phyloP scores from a whole-genome alignment of 2,329 filamentous ascomycete genomes.

The Venturia asperata region DNA sequence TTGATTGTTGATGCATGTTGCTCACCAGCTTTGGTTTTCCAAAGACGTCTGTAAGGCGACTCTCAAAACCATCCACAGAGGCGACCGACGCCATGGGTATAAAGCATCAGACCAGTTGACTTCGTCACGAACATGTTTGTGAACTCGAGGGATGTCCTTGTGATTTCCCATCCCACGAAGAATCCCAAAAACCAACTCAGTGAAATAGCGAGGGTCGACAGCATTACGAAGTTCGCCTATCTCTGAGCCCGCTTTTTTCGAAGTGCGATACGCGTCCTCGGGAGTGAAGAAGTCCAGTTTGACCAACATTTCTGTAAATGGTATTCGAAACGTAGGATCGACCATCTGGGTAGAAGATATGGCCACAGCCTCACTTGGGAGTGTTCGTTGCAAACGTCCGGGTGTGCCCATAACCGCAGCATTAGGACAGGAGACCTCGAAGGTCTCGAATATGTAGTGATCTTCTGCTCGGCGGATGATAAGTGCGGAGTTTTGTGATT shows the following conservation, averaged over 20 bases:
- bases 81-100: constrained; percentile 55
- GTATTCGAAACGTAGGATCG: not conserved
- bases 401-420: not conserved
- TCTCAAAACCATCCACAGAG: constrained; percentile 56
- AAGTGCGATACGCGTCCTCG: not conserved
- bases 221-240: constrained; percentile 53
- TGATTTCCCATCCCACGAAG: constrained; percentile 39
- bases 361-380: not conserved
- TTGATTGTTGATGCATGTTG: not conserved
- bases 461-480: constrained; percentile 33
- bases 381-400: not conserved
- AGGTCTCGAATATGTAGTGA: constrained; percentile 49
- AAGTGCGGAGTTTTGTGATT: constrained; percentile 44
- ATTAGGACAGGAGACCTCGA: constrained; percentile 45
- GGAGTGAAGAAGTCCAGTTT: not conserved
- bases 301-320: not conserved
- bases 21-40: not conserved
- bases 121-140: constrained; percentile 58
- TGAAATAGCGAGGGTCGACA: constrained; percentile 50
- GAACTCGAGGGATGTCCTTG: constrained; percentile 37
- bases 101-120: constrained; percentile 44
- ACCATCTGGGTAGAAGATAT: not conserved
- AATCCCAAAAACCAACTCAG: constrained; percentile 53
- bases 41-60: constrained; percentile 46
- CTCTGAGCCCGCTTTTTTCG: constrained; percentile 43